Base-by-base conservation (phyloP, 106 monocot genomes). In the Phalaenopsis aphrodite region DNA sequence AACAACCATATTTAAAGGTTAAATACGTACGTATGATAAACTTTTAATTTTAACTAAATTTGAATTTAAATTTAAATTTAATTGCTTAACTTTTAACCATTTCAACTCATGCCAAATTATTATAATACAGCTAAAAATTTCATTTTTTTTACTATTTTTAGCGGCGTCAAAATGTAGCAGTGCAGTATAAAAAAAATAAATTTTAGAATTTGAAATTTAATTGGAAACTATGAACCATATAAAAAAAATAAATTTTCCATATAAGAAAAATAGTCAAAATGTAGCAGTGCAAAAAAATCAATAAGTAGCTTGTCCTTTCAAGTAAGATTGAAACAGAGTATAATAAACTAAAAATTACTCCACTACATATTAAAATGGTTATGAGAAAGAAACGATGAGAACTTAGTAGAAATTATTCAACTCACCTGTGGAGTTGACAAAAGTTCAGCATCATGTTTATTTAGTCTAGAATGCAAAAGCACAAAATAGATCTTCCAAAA, bases 401-500 rank as follows among this genome's bases (percentile, higher is more conserved):
- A 48, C 48, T 4, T 45, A 6, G 6, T 45, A 9, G 0, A 76
- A 49, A 49, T 11, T 1, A 23, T 3, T 49, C 11, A 49, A 24
- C 76, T 87, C 84, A 83, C 92, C 79, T 92, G 92, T 39, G 90
- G 92, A 15, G 92, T 88, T 30, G 92, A 89, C 55, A 92, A 67
- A 81, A 86, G 76, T 77, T 86, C 83, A 74, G 92, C 90, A 72
- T 92, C 90, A 46, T 88, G 84, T 48, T 89, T 90, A 76, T 78
- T 85, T 65, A 90, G 86, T 79, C 86, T 88, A 38, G 92, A 87
- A 79, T 92, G 86, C 45, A 93, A 84, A 81, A 90, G 88, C 55
- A 93, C 85, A 79, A 90, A 93, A 88, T 90, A 93, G 5, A 90
- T 93, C 80, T 88, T 93, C 90, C 88, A 90, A 74, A 93, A 93